These are phyloP conservation scores for Rhizopogon rudus DNA, from an alignment of 768 basidiomycete species.

Conservation along the genomic window DNA sequence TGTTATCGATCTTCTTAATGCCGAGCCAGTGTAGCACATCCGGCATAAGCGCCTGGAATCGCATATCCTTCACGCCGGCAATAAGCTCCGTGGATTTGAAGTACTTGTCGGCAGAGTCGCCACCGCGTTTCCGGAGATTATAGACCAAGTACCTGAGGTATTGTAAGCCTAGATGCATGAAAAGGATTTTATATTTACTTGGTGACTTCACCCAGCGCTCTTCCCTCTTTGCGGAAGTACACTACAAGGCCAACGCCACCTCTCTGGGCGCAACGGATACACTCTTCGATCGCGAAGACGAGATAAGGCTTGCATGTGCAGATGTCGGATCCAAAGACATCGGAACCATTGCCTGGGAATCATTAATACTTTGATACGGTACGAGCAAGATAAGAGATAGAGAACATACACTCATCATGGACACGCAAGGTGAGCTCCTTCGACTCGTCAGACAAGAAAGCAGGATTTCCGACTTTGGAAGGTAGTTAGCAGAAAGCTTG, in stretches of 20 bases:
- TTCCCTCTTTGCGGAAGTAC: constrained; percentile 93
- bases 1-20: constrained; percentile 81
- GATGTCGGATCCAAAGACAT: constrained; percentile 93
- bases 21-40: constrained; percentile 96
- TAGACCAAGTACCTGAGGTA: constrained; percentile 79
- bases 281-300: constrained; percentile 90
- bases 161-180: not conserved
- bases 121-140: constrained; percentile 92
- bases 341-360: constrained; percentile 79
- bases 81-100: constrained; percentile 92
- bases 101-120: constrained; percentile 90
- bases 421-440: constrained; percentile 86
- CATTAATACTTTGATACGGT: not conserved
- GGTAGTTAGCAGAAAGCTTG: constrained; percentile 1
- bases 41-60: constrained; percentile 94
- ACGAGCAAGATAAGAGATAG: not conserved
- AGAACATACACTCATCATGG: constrained; percentile 80
- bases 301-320: constrained; percentile 94
- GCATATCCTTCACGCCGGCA: constrained; percentile 93
- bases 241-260: constrained; percentile 92
- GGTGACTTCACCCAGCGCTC: constrained; percentile 90
- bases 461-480: constrained; percentile 72
- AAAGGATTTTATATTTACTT: constrained; percentile 45
- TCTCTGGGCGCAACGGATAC: constrained; percentile 73
- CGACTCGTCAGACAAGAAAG: constrained; percentile 64